Conservation (phyloP, 352 stramenopile genomes). For the Sclerospora graminicola region DNA sequence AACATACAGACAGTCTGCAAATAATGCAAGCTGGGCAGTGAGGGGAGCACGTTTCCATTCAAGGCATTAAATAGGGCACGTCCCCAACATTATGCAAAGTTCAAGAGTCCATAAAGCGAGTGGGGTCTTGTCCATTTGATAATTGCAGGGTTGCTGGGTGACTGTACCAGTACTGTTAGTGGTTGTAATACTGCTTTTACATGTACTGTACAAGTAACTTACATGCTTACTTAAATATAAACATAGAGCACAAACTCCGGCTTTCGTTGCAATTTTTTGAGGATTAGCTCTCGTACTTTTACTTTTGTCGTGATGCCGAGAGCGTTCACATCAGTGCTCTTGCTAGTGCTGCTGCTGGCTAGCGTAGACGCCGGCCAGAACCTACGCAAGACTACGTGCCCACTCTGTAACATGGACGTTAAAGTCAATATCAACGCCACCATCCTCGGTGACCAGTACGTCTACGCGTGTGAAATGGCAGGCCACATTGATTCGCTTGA, state of each 20-base stretch:
- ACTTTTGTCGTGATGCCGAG: conserved; percentile 8
- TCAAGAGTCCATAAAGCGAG: neutral
- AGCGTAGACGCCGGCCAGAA: conserved; percentile 30
- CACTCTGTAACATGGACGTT: conserved; percentile 50
- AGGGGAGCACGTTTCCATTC: neutral
- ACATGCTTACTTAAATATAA: too few species aligned
- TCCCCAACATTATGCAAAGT: too few species aligned
- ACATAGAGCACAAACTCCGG: too few species aligned
- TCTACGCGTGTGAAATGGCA: conserved; percentile 82
- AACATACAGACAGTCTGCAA: too few species aligned
- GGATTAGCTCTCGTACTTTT: too few species aligned
- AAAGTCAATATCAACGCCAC: conserved; percentile 46
- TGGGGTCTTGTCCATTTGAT: neutral
- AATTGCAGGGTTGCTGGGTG: neutral
- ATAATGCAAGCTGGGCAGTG: too few species aligned
- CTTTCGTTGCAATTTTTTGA: too few species aligned
- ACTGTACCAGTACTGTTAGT: too few species aligned
- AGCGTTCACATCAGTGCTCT: conserved; percentile 15
- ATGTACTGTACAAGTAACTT: too few species aligned
- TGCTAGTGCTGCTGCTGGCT: conserved; percentile 18
- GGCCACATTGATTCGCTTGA: conserved; percentile 69
- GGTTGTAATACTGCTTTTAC: too few species aligned
- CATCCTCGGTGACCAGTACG: conserved; percentile 56
- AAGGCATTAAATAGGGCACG: too few species aligned
- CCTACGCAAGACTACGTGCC: conserved; percentile 42